Conservation (phyloP, 73 alveolate genomes). For the Paramecium primaurelia region DNA sequence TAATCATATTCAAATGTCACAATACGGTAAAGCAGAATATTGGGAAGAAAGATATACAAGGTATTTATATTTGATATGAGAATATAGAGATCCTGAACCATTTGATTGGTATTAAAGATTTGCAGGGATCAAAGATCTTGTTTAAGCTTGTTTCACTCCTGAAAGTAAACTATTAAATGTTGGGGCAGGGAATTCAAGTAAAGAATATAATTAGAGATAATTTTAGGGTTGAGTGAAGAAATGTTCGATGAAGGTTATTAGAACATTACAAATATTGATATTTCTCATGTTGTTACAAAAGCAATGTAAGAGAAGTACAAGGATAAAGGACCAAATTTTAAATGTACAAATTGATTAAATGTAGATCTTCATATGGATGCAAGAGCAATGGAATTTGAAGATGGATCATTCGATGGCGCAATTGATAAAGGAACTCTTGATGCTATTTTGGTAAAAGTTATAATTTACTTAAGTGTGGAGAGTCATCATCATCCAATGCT, state of each 20-base stretch:
- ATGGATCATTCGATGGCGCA: constrained; percentile 90
- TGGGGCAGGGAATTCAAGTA: constrained; percentile 97
- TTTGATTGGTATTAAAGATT: constrained; percentile 96
- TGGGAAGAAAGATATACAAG: constrained; percentile 98
- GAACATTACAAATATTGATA: constrained; percentile 91
- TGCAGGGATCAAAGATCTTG: constrained; percentile 92
- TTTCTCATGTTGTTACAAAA: constrained; percentile 87
- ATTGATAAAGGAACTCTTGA: constrained; percentile 96
- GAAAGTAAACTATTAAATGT: constrained; percentile 86
- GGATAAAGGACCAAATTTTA: constrained; percentile 92
- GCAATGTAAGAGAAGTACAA: constrained; percentile 92
- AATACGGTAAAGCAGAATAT: constrained; percentile 96
- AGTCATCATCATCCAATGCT: constrained; percentile 90
- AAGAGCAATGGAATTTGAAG: constrained; percentile 84
- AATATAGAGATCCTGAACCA: constrained; percentile 90
- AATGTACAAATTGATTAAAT: constrained; percentile 44
- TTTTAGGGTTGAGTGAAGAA: constrained; percentile 92
- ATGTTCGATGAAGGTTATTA: constrained; percentile 96
- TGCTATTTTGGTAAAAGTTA: constrained; percentile 68
- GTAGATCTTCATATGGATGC: constrained; percentile 86
- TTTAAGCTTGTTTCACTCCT: constrained; percentile 84
- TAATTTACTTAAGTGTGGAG: constrained; percentile 81
- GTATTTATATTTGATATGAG: constrained; percentile 39
- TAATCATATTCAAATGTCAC: constrained; percentile 72
- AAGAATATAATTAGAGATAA: not conserved